These are phyloP conservation scores for Grifola frondosa DNA, from an alignment of 1,284 basidiomycete species.

Conservation along the genomic window DNA sequence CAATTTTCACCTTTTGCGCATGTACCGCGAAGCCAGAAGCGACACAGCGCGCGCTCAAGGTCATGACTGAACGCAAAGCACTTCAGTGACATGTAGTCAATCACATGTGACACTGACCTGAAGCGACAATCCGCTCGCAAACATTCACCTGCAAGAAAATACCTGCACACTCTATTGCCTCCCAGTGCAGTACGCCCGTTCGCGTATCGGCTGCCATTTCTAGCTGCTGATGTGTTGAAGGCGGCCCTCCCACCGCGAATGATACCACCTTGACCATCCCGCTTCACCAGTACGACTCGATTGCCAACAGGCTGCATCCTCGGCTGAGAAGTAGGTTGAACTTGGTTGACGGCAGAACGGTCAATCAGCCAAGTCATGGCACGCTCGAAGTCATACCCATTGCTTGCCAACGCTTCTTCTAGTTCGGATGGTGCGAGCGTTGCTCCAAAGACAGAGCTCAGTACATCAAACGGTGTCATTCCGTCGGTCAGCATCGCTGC, in stretches of 20 bases:
- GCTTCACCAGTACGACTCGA: conserved; percentile 59
- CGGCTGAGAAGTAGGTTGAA: conserved; percentile 42
- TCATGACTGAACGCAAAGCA: conserved; percentile 62
- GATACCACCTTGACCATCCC: conserved; percentile 43
- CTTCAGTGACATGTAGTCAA: conserved; percentile 7
- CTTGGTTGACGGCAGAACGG: conserved; percentile 49
- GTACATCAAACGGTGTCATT: conserved; percentile 96
- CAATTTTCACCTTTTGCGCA: conserved; percentile 92
- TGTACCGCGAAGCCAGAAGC: conserved; percentile 97
- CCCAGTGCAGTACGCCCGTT: conserved; percentile 59
- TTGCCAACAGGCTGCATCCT: conserved; percentile 61
- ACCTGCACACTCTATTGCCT: conserved; percentile 85
- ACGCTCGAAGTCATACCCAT: conserved; percentile 92
- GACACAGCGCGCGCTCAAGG: conserved; percentile 88
- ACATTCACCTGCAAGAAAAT: conserved; percentile 96
- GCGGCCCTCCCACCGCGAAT: conserved; percentile 48
- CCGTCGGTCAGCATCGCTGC: conserved; percentile 73
- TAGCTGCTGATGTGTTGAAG: conserved; percentile 35
- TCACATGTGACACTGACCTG: conserved; percentile 56
- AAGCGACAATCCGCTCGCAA: conserved; percentile 95
- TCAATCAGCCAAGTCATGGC: conserved; percentile 93
- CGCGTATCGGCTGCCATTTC: conserved; percentile 52
- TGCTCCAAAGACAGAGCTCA: conserved; percentile 89
- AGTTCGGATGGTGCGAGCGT: conserved; percentile 87
- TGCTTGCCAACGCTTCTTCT: conserved; percentile 86